A percentile compares a stretch with the other conserved stretches of the same genome.
These are phyloP conservation scores for Medicago lupulina DNA, from an alignment of 306 rosid genomes.

Conservation along the genomic window DNA sequence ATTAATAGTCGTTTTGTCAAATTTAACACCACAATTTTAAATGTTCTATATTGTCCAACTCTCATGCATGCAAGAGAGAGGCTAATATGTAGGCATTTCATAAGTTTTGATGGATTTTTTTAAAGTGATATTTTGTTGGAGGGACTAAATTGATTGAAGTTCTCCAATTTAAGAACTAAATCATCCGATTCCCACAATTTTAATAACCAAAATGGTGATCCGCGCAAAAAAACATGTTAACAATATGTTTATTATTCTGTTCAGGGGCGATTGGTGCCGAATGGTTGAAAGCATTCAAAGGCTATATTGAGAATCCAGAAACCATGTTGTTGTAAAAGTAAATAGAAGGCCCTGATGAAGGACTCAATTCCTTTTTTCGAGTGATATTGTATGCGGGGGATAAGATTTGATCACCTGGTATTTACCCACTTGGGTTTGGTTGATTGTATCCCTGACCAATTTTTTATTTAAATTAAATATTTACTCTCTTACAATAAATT, in stretches of 20 bases:
- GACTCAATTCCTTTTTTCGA: constrained; percentile 29
- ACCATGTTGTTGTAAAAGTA: constrained; percentile 83
- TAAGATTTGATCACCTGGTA: constrained; percentile 44
- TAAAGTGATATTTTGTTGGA: too few species aligned
- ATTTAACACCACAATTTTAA: too few species aligned
- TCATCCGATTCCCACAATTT: too few species aligned
- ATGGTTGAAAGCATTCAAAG: constrained; percentile 96
- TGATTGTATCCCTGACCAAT: constrained; percentile 51
- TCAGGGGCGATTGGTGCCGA: constrained; percentile 96
- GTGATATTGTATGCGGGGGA: constrained; percentile 38
- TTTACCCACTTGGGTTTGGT: constrained; percentile 44
- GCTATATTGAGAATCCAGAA: constrained; percentile 92
- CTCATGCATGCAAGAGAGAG: too few species aligned
- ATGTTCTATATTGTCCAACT: too few species aligned
- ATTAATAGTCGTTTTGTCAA: too few species aligned
- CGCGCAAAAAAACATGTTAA: neutral
- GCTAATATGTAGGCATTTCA: too few species aligned
- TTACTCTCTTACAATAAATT: constrained; percentile 40
- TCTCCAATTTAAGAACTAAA: too few species aligned
- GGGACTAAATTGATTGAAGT: too few species aligned
- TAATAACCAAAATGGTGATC: too few species aligned
- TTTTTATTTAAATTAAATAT: constrained; percentile 46
- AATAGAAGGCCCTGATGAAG: constrained; percentile 32
- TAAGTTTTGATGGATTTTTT: too few species aligned
- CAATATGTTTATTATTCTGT: constrained; percentile 25